phyloP scores from a whole-genome alignment of 2,329 filamentous ascomycete species.

The Cladosporium halotolerans region DNA sequence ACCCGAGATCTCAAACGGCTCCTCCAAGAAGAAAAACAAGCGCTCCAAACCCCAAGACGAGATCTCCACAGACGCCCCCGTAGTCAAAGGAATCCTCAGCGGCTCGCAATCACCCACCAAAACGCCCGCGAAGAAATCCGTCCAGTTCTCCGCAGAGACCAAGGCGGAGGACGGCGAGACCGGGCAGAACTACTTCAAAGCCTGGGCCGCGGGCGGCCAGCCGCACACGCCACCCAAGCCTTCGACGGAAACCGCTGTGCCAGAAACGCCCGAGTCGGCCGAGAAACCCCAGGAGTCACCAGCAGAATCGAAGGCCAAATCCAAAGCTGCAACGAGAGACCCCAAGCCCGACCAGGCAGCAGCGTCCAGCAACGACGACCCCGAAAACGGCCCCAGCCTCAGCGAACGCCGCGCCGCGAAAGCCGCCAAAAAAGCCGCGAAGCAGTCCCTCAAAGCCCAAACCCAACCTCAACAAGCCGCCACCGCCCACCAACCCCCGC shows the following conservation, averaged over 20 bases:
- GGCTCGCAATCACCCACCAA: conserved; percentile 10
- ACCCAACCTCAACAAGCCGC: background rate
- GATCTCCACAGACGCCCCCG: background rate
- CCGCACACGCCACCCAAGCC: conserved; percentile 8
- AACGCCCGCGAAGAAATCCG: conserved; percentile 44
- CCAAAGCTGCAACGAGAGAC: conserved; percentile 21
- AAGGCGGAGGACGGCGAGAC: conserved; percentile 51
- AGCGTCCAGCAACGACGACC: conserved; percentile 33
- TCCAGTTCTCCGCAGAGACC: conserved; percentile 59
- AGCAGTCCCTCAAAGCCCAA: conserved; percentile 9
- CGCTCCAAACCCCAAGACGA: background rate
- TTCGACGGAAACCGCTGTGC: conserved; percentile 1
- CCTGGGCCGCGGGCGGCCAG: conserved; percentile 34
- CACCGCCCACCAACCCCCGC: background rate
- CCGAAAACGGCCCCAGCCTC: conserved; percentile 13
- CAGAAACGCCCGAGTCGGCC: conserved; percentile 5
- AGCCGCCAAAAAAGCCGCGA: conserved; percentile 9
- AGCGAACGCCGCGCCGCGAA: conserved; percentile 1
- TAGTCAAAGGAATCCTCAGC: conserved; percentile 1
- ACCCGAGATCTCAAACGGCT: background rate
- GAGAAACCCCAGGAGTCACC: background rate
- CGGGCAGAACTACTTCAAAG: conserved; percentile 46
- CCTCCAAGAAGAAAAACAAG: conserved; percentile 1
- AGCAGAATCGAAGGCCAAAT: conserved; percentile 19
- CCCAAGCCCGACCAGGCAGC: conserved; percentile 30